These are phyloP conservation scores for Russula sp. DNA, from an alignment of 768 basidiomycete genomes.

Conservation along the genomic window DNA sequence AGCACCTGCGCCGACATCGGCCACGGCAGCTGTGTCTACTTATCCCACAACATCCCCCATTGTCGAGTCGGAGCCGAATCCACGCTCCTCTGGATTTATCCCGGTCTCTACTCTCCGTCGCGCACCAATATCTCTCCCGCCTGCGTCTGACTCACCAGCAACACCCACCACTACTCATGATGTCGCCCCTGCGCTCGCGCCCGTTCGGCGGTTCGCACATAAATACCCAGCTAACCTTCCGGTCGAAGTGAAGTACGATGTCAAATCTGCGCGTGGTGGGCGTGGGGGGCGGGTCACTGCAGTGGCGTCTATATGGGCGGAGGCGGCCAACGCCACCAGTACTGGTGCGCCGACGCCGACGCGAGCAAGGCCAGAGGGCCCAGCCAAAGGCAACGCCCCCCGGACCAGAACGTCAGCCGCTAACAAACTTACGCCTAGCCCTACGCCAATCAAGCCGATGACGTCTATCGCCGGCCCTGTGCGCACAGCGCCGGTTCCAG, in stretches of 20 bases:
- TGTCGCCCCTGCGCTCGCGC: neutral
- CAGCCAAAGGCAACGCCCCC: neutral
- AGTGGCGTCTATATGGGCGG: conserved; percentile 71
- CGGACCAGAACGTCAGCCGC: neutral
- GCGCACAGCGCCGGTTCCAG: neutral
- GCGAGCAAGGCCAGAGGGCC: neutral
- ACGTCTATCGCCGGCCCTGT: neutral
- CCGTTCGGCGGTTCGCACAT: neutral
- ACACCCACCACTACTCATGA: neutral
- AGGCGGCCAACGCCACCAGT: neutral
- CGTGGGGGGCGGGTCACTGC: conserved; percentile 68
- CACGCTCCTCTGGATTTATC: conserved; percentile 72
- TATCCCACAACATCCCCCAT: neutral
- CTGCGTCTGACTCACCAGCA: neutral
- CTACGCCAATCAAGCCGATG: conserved; percentile 2
- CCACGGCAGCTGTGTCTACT: neutral
- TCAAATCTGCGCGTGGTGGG: conserved; percentile 73
- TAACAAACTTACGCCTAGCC: neutral
- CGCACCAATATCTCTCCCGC: conserved; percentile 8
- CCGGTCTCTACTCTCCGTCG: conserved; percentile 51
- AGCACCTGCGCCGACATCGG: neutral
- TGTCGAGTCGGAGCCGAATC: conserved; percentile 39
- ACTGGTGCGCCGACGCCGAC: neutral
- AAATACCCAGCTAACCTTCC: conserved; percentile 23
- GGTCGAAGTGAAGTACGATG: conserved; percentile 60